Evolutionary conservation across 176 grass and related monocot genomes (phyloP), one percentile per base, ranked within the genome.

Genomic region (Thinopyrum elongatum): DNA sequence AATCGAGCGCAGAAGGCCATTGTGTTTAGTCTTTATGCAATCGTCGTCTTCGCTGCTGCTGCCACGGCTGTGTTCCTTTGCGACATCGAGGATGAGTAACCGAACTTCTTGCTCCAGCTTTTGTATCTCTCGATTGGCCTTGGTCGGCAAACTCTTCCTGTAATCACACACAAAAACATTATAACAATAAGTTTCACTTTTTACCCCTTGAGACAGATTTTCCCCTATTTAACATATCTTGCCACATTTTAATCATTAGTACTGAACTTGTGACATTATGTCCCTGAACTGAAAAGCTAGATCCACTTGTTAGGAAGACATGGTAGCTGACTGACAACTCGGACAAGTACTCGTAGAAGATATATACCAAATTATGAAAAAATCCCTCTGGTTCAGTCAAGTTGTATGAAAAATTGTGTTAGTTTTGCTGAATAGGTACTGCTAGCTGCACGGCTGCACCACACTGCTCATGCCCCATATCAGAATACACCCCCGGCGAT

Each of bases 61-160:
- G 71, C 64, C 34, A 59, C 31, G 36, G 12, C 2, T 46, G 42
- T 46, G 42, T 46, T 46, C 42, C 42, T 21, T 88, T 19, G 86
- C 76, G 23, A 94, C 78, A n/a, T 92, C 84, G 27, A 74, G 36
- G 74, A 97, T 75, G 27, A 93, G 84, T 14, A 81, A 65, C 16
- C 78, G 7, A 39, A 94, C 85, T 61, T 94, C 86, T 46, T 22
- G 38, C 33, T 89, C 78, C 64, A 97, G 31, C 26, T 42, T 88
- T 53, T 35, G 86, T 84, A 92, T 92, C 64, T 92, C 74, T 91
- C 80, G 85, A 51, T 88, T 97, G 55, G 64, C 84, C 65, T 81
- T 94, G 8, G 84, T 87, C 16, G 90, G 92, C 49, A 91, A 46
- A 39, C 79, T 90, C 35, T 93, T 97, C 74, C 72, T 74, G 11